Percentiles rank a stretch among this genome's conserved stretches.
Conservation (phyloP, 768 basidiomycete genomes). For the Phanerodontia chrysosporium region DNA sequence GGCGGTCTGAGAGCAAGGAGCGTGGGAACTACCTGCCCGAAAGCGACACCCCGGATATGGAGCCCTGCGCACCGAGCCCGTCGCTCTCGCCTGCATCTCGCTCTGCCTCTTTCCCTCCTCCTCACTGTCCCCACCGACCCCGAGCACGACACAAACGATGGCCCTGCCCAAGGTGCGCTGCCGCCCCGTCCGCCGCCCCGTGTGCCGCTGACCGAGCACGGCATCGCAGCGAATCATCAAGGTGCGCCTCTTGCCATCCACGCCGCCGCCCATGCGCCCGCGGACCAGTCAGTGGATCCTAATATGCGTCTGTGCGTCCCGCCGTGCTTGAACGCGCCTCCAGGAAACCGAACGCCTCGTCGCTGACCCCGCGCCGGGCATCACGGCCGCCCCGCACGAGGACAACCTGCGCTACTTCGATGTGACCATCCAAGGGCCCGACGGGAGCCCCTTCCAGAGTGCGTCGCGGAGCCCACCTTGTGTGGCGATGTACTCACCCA, state of each 20-base stretch:
- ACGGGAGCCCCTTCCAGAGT: constrained; percentile 85
- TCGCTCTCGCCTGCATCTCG: not conserved
- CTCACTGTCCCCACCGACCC: constrained; percentile 9
- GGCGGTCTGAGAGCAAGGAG: not conserved
- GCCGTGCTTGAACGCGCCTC: not conserved
- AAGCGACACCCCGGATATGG: not conserved
- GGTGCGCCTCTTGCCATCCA: constrained; percentile 27
- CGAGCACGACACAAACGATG: constrained; percentile 27
- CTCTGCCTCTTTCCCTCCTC: constrained; percentile 24
- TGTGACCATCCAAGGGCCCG: constrained; percentile 93
- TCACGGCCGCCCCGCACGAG: constrained; percentile 91
- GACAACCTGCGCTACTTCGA: constrained; percentile 99
- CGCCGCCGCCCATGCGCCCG: constrained; percentile 2
- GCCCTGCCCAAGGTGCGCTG: constrained; percentile 49
- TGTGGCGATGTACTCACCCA: not conserved
- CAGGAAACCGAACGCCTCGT: constrained; percentile 98
- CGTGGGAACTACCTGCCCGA: not conserved
- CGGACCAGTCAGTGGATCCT: constrained; percentile 13
- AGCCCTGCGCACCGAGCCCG: not conserved
- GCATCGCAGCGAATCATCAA: constrained; percentile 46
- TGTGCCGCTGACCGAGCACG: not conserved
- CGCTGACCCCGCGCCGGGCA: constrained; percentile 95
- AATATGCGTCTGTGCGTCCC: constrained; percentile 15
- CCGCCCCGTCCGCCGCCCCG: not conserved
- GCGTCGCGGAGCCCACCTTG: constrained; percentile 51